phyloP scores from a whole-genome alignment of 495 filamentous ascomycete genomes.

The Penicillium paxilli region DNA sequence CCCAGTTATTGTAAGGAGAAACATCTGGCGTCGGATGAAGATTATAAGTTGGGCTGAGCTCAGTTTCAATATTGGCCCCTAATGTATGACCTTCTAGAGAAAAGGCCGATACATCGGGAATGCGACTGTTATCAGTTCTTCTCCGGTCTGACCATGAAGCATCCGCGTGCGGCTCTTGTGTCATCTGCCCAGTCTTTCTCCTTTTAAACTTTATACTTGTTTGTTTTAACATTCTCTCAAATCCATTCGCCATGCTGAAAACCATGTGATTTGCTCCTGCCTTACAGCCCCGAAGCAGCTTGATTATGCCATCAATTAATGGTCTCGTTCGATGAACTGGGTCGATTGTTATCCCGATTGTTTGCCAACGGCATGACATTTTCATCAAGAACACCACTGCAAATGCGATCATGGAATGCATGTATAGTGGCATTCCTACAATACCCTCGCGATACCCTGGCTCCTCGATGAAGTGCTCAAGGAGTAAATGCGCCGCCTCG shows the following conservation, averaged over 20 bases:
- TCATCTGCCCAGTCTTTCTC: not conserved
- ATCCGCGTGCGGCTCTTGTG: not conserved
- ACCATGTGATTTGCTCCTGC: not conserved
- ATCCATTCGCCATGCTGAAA: not conserved
- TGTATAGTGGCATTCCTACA: not conserved
- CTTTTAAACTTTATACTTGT: not conserved
- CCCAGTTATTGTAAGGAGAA: not conserved
- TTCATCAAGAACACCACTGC: not conserved
- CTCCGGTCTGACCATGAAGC: not conserved
- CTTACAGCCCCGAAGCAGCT: not conserved
- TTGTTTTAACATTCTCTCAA: not conserved
- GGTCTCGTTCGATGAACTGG: not conserved
- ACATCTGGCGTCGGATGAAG: not conserved
- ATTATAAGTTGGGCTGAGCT: not conserved
- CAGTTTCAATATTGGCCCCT: not conserved
- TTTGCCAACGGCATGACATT: not conserved
- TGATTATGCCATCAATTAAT: not conserved
- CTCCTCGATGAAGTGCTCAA: not conserved
- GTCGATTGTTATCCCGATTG: not conserved
- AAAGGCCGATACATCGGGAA: not conserved
- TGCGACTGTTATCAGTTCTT: not conserved
- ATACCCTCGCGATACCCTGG: not conserved
- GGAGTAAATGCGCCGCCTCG: not conserved
- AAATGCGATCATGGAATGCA: not conserved
- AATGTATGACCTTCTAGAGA: not conserved